A percentile compares a stretch with the other conserved stretches of the same genome.
Conservation (phyloP, 2,329 filamentous ascomycete species). For the Neobulgaria alba region DNA sequence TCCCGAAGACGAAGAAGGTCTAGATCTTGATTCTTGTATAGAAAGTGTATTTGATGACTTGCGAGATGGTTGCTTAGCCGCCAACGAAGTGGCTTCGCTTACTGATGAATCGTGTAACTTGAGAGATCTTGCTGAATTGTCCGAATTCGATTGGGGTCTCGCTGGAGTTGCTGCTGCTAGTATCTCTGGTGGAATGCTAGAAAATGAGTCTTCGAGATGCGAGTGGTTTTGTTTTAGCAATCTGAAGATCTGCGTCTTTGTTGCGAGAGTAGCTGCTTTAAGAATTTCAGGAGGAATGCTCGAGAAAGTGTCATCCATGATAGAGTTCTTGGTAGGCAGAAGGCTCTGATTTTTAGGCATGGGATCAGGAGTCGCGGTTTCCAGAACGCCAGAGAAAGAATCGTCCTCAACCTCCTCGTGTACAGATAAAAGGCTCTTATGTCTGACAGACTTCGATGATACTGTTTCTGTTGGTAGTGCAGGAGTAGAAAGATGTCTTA, state of each 20-base stretch:
- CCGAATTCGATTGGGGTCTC: slow-evolving; percentile 2
- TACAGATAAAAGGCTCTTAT: slow-evolving; percentile 11
- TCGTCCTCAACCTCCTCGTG: slow-evolving; percentile 12
- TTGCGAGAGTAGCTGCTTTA: slow-evolving; percentile 18
- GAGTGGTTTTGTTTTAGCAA: slow-evolving; percentile 6
- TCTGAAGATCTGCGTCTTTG: slow-evolving; percentile 10
- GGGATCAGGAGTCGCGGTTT: slow-evolving; percentile 15
- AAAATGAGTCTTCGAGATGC: slow-evolving; percentile 14
- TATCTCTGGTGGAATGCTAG: slow-evolving; percentile 12
- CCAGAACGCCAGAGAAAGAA: slow-evolving; percentile 22
- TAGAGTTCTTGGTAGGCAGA: slow-evolving; percentile 11
- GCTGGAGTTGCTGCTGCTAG: slow-evolving; percentile 18
- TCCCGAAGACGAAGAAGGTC: slow-evolving; percentile 3
- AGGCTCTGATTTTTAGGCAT: slow-evolving; percentile 10
- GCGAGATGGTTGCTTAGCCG: too few relatives aligned
- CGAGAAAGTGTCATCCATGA: slow-evolving; percentile 20
- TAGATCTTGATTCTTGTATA: not conserved
- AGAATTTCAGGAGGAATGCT: slow-evolving; percentile 20
- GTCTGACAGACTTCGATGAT: slow-evolving; percentile 3
- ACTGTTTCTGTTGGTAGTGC: slow-evolving; percentile 3
- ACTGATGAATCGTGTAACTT: not conserved
- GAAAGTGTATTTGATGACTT: too few relatives aligned
- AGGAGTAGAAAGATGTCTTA: slow-evolving; percentile 29
- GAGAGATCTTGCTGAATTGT: not conserved
- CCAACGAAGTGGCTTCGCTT: too few relatives aligned